phyloP scores from a whole-genome alignment of 208 protist species.

The Trypanosoma lewisi region DNA sequence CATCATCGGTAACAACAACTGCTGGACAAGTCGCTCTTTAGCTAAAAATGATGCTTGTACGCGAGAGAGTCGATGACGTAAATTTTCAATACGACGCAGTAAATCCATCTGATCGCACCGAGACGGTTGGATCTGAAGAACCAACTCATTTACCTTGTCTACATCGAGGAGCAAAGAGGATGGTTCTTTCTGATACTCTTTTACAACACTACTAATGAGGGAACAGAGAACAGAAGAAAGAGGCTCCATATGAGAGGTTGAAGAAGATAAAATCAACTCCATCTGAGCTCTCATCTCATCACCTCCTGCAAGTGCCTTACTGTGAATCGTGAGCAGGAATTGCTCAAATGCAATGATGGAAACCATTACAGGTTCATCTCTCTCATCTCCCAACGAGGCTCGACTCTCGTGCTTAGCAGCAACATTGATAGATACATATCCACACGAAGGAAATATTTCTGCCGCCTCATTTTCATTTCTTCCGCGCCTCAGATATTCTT shows the following conservation, averaged over 20 bases:
- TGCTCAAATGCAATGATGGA: constrained; percentile 26
- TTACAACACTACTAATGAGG: constrained; percentile 50
- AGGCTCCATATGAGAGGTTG: constrained; percentile 15
- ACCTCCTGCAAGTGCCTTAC: constrained; percentile 10
- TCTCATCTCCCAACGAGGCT: constrained; percentile 2
- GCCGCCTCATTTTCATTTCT: constrained; percentile 11
- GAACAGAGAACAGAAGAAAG: constrained; percentile 56
- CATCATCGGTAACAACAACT: constrained; percentile 67
- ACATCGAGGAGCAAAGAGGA: constrained; percentile 53
- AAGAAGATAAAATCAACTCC: constrained; percentile 20
- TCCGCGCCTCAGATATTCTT: constrained; percentile 13
- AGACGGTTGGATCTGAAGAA: constrained; percentile 75
- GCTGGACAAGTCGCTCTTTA: constrained; percentile 76
- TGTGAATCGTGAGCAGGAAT: constrained; percentile 25
- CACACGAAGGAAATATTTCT: constrained; percentile 36
- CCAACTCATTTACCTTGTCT: constrained; percentile 77
- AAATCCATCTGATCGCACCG: constrained; percentile 69
- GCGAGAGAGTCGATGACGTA: constrained; percentile 48
- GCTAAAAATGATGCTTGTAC: constrained; percentile 61
- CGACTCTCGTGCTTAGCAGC: constrained; percentile 2
- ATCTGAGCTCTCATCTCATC: constrained; percentile 21
- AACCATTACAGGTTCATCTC: constrained; percentile 16
- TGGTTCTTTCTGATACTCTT: constrained; percentile 44
- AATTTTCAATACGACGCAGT: constrained; percentile 45
- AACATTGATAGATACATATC: constrained; percentile 26